phyloP scores from a whole-genome alignment of 495 filamentous ascomycete species.

The Neurospora intermedia region DNA sequence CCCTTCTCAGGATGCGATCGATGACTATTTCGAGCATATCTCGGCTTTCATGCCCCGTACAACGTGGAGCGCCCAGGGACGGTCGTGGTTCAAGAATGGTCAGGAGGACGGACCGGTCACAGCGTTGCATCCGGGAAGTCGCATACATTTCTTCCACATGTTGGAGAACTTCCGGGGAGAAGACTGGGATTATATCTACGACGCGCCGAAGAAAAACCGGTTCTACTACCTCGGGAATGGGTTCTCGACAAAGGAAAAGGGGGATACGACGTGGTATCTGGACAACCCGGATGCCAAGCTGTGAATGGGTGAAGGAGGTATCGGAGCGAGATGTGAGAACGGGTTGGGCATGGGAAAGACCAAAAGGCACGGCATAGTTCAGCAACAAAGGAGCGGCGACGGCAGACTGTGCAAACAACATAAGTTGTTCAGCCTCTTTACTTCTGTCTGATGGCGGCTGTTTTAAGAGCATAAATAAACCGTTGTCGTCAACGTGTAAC shows the following conservation, averaged over 20 bases:
- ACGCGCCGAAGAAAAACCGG: conserved; percentile 23
- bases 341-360: neutral
- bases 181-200: conserved; percentile 39
- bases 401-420: neutral
- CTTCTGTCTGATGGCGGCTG: neutral
- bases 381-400: neutral
- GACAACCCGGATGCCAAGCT: conserved; percentile 12
- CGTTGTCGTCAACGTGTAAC: neutral
- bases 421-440: neutral
- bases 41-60: conserved; percentile 38
- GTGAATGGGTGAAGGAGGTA: neutral
- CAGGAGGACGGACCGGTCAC: conserved; percentile 34
- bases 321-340: neutral
- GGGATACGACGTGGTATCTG: conserved; percentile 36
- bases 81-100: conserved; percentile 42
- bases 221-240: conserved; percentile 41
- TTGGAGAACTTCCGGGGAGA: conserved; percentile 35
- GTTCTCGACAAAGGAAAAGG: conserved; percentile 31
- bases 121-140: conserved; percentile 38
- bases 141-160: conserved; percentile 44
- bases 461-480: neutral
- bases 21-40: conserved; percentile 36
- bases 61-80: conserved; percentile 31
- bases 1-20: conserved; percentile 30
- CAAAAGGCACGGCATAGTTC: neutral